Evolutionary conservation across 1,284 basidiomycete species (phyloP).

Genomic region (Leccinum solheimii): DNA sequence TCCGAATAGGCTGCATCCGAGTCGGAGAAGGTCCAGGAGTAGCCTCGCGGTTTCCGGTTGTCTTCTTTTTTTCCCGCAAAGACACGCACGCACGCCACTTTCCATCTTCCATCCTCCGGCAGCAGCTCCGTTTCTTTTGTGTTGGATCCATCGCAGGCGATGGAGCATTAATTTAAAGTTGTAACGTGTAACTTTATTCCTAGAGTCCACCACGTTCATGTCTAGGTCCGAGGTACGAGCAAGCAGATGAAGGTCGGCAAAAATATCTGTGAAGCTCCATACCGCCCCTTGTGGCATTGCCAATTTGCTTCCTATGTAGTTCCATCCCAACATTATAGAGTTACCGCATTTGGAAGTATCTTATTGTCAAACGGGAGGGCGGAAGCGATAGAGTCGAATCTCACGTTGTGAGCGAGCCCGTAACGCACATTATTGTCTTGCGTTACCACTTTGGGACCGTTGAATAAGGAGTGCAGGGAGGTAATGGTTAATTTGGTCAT

Average conservation of each 20-base stretch:
- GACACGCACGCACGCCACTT: neutral
- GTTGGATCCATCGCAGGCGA: neutral
- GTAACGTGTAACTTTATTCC: slow-evolving; percentile 1
- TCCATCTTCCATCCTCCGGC: neutral
- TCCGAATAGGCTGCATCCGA: neutral
- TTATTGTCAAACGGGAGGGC: slow-evolving; percentile 19
- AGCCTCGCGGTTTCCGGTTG: neutral
- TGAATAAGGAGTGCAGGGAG: neutral
- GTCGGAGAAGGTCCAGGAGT: neutral
- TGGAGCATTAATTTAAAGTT: neutral
- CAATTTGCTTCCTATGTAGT: neutral
- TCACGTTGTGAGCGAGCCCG: slow-evolving; percentile 6
- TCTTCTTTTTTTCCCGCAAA: neutral
- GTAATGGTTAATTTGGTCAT: neutral
- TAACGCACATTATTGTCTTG: slow-evolving; percentile 21
- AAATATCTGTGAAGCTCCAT: neutral
- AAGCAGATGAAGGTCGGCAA: neutral
- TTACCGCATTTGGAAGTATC: slow-evolving; percentile 20
- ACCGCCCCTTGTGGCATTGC: neutral
- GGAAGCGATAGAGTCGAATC: neutral
- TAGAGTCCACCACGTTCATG: neutral
- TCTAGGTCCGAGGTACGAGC: neutral
- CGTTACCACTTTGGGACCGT: slow-evolving; percentile 4
- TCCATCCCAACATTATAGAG: slow-evolving; percentile 18
- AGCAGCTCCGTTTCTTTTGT: slow-evolving; percentile 17